These are phyloP conservation scores for Eucalyptus viminalis DNA, from an alignment of 345 rosid genomes.

Conservation along the genomic window DNA sequence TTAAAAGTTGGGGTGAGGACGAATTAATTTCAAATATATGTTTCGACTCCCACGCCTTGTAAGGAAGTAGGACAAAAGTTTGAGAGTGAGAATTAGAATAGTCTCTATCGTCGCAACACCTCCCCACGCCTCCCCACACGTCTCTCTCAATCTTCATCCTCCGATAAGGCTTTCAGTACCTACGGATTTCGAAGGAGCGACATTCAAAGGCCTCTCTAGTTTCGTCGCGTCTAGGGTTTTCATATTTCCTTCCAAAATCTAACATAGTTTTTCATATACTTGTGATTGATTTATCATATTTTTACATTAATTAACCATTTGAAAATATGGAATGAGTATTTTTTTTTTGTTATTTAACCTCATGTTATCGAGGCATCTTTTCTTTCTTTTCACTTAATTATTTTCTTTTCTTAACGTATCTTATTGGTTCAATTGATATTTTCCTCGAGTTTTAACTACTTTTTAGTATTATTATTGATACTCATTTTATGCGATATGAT, in stretches of 20 bases:
- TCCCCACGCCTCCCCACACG: too few relatives aligned
- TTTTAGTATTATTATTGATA: neutral
- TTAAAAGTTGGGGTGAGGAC: fast-evolving
- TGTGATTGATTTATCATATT: neutral
- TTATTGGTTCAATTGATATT: neutral
- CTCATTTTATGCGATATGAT: neutral
- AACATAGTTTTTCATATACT: too few relatives aligned
- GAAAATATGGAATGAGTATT: neutral
- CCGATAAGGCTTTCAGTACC: too few relatives aligned
- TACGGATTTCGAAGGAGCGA: too few relatives aligned
- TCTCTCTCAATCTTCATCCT: too few relatives aligned
- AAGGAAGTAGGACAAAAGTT: fast-evolving
- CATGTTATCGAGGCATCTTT: neutral
- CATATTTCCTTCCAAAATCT: too few relatives aligned
- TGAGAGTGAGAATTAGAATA: too few relatives aligned
- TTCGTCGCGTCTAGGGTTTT: too few relatives aligned
- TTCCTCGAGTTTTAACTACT: neutral
- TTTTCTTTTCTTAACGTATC: neutral
- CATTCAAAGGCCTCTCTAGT: too few relatives aligned
- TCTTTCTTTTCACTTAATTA: neutral
- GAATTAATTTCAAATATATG: fast-evolving
- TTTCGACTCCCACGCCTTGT: fast-evolving
- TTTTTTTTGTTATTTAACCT: neutral
- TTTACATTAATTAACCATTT: neutral
- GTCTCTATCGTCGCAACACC: fast-evolving